Evolutionary conservation across 352 stramenopile species (phyloP).

Genomic region (Phytophthora foliorum): DNA sequence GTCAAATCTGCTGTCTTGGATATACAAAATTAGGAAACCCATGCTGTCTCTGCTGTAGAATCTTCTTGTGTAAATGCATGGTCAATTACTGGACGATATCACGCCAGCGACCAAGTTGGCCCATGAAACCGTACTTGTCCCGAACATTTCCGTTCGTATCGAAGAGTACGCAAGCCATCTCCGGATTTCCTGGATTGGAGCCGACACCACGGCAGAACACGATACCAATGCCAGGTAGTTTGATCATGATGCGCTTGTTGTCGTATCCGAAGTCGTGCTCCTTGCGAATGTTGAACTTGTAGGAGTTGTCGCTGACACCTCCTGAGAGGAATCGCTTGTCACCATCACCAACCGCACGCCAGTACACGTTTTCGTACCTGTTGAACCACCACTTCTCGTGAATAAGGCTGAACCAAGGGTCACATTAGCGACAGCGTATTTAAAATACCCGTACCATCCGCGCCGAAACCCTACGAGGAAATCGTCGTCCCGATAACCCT

Average conservation of each 20-base stretch:
- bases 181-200: neutral
- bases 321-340: conserved; percentile 12
- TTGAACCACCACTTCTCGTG: too few species aligned
- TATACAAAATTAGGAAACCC: too few species aligned
- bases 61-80: too few species aligned
- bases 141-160: conserved; percentile 10
- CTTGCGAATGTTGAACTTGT: conserved; percentile 28
- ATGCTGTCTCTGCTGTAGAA: too few species aligned
- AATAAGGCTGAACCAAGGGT: too few species aligned
- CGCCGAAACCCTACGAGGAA: too few species aligned
- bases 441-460: too few species aligned
- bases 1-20: too few species aligned
- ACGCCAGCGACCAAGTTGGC: conserved; percentile 23
- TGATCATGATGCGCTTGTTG: conserved; percentile 25
- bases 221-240: conserved; percentile 16
- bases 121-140: conserved; percentile 13
- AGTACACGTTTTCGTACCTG: too few species aligned
- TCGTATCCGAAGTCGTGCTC: conserved; percentile 25
- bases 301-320: neutral
- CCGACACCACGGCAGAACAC: conserved; percentile 26
- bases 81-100: conserved; percentile 22
- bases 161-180: conserved; percentile 32
- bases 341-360: conserved; percentile 14
- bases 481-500: too few species aligned
- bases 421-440: too few species aligned